Percentiles rank a stretch among this genome's conserved stretches.
These are phyloP conservation scores for Strigomonas galati DNA, from an alignment of 208 protist genomes.

Conservation along the genomic window DNA sequence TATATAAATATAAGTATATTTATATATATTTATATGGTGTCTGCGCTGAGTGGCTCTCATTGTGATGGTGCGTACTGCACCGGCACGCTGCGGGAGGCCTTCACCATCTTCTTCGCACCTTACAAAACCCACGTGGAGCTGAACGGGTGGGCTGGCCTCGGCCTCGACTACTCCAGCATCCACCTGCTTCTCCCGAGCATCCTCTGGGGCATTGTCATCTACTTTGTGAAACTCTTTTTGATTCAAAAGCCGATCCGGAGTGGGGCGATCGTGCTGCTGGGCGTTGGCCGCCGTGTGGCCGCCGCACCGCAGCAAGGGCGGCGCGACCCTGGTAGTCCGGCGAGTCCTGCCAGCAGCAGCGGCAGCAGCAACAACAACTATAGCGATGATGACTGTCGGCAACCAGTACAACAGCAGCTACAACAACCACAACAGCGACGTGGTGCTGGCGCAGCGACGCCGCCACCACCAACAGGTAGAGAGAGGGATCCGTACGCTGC, in stretches of 20 bases:
- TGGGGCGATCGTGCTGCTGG: too few species aligned
- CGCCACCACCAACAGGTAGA: too few species aligned
- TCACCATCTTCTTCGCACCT: not conserved
- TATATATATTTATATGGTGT: not conserved
- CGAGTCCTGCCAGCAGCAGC: too few species aligned
- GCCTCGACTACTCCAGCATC: not conserved
- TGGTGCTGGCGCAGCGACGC: too few species aligned
- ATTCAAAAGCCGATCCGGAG: not conserved
- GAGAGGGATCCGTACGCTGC: too few species aligned
- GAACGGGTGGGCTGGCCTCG: constrained; percentile 2
- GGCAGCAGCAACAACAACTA: too few species aligned
- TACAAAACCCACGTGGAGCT: not conserved
- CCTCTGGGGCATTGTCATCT: constrained; percentile 4
- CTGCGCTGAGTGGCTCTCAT: not conserved
- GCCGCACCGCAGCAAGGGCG: too few species aligned
- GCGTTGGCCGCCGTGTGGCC: too few species aligned
- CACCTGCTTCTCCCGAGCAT: constrained; percentile 2
- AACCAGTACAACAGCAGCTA: too few species aligned
- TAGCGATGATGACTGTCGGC: too few species aligned
- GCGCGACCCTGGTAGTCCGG: too few species aligned
- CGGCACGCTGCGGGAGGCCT: constrained; percentile 2
- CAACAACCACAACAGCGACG: too few species aligned
- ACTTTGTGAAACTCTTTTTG: not conserved
- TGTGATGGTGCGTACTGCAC: not conserved
- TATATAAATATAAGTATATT: not conserved